These are phyloP conservation scores for Albatrellus sp. DNA, from an alignment of 1,284 basidiomycete species.

Conservation along the genomic window DNA sequence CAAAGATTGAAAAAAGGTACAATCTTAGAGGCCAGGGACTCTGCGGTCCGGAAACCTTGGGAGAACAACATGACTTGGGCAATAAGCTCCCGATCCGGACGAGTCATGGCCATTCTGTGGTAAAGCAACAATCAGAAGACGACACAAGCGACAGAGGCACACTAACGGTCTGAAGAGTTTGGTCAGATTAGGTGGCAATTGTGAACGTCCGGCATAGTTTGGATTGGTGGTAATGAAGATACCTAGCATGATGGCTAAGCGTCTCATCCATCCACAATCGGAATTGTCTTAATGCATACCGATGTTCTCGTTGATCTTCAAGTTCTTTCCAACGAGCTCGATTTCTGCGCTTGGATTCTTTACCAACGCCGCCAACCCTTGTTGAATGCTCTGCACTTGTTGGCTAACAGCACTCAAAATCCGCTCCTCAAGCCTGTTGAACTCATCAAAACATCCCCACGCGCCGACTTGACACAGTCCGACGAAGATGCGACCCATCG, in stretches of 20 bases:
- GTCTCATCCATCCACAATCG: conserved; percentile 10
- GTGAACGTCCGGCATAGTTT: conserved; percentile 95
- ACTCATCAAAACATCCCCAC: conserved; percentile 98
- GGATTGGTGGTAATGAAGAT: conserved; percentile 98
- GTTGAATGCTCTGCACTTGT: conserved; percentile 97
- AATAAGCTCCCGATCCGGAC: conserved; percentile 95
- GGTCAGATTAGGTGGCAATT: conserved; percentile 92
- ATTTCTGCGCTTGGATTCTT: conserved; percentile 84
- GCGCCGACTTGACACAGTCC: conserved; percentile 98
- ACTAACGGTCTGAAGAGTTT: conserved; percentile 86
- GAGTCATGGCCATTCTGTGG: conserved; percentile 93
- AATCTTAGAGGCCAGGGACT: conserved; percentile 91
- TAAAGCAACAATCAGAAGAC: background rate
- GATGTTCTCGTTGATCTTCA: conserved; percentile 91
- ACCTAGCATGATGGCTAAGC: conserved; percentile 27
- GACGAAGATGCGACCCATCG: conserved; percentile 98
- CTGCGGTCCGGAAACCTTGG: conserved; percentile 97
- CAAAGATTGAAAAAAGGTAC: conserved; percentile 99
- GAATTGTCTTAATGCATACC: conserved; percentile 30
- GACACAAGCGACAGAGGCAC: background rate
- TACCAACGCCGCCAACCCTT: conserved; percentile 74
- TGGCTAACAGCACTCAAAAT: conserved; percentile 98
- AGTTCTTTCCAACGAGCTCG: conserved; percentile 89
- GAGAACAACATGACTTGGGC: conserved; percentile 99
- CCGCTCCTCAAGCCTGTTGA: conserved; percentile 96